These are phyloP conservation scores for Saccharomycopsis schoenii DNA, from an alignment of 805 yeast genomes.

Conservation along the genomic window DNA sequence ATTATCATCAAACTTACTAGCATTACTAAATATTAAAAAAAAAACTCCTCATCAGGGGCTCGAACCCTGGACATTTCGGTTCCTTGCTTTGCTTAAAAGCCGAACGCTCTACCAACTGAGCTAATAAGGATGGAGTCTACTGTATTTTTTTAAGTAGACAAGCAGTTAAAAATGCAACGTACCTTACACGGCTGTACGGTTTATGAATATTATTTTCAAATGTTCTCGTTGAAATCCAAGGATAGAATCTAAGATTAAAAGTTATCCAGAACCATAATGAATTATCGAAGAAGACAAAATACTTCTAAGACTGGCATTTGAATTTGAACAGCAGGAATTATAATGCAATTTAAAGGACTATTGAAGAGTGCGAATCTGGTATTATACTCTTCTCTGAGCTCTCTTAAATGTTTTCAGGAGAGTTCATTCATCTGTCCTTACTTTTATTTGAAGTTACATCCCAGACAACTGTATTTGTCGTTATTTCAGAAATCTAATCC, in stretches of 20 bases:
- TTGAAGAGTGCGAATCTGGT: neutral
- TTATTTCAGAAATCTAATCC: slow-evolving; percentile 7
- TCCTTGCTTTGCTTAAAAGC: slow-evolving; percentile 17
- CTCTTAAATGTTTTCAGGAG: neutral
- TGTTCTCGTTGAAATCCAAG: too few relatives aligned
- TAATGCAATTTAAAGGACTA: neutral
- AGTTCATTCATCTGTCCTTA: neutral
- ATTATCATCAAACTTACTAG: too few relatives aligned
- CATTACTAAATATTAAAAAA: slow-evolving; percentile 5
- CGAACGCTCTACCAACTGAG: slow-evolving; percentile 16
- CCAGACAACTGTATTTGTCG: neutral
- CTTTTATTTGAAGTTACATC: slow-evolving; percentile 3
- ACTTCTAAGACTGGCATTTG: too few relatives aligned
- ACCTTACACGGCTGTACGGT: neutral
- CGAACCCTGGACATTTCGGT: slow-evolving; percentile 42
- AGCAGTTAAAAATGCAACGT: neutral
- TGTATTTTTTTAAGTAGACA: neutral
- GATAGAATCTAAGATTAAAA: too few relatives aligned
- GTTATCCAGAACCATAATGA: too few relatives aligned
- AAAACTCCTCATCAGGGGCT: slow-evolving; percentile 31
- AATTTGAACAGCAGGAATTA: neutral
- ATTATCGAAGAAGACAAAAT: too few relatives aligned
- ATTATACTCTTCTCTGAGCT: neutral
- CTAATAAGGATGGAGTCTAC: neutral
- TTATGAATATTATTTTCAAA: too few relatives aligned